These are phyloP conservation scores for Russula emetica DNA, from an alignment of 768 basidiomycete genomes.

Conservation along the genomic window DNA sequence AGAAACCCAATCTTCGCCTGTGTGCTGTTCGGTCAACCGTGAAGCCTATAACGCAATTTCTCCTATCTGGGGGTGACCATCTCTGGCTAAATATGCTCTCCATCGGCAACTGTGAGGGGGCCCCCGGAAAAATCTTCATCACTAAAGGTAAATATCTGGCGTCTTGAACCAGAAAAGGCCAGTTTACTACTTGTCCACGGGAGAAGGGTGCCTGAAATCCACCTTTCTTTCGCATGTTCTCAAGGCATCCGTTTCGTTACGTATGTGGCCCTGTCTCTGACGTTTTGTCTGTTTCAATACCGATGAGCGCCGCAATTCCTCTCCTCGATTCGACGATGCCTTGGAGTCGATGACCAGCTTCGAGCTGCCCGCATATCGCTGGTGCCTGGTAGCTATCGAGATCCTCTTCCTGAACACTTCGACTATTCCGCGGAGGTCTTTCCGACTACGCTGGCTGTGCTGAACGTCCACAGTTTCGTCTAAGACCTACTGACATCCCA, in stretches of 20 bases:
- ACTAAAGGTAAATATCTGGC: constrained; percentile 32
- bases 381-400: constrained; percentile 39
- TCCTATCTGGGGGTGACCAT: background rate
- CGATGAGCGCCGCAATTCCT: constrained; percentile 62
- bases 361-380: constrained; percentile 59
- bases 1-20: background rate
- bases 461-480: constrained; percentile 73
- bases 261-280: constrained; percentile 60
- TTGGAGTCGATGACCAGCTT: constrained; percentile 68
- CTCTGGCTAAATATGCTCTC: background rate
- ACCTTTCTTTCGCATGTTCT: constrained; percentile 57
- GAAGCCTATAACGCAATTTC: background rate
- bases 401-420: constrained; percentile 39
- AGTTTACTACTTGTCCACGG: background rate
- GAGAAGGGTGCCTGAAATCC: constrained; percentile 28
- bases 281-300: constrained; percentile 45
- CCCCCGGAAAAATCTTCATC: constrained; percentile 26
- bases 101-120: background rate
- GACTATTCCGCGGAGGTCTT: constrained; percentile 47
- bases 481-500: constrained; percentile 47
- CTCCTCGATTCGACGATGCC: constrained; percentile 48
- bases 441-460: constrained; percentile 48
- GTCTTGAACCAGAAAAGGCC: constrained; percentile 38
- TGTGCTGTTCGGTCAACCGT: background rate
- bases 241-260: constrained; percentile 31